These are phyloP conservation scores for Umbelopsis vinacea DNA, from an alignment of 192 early-diverging fungal genomes.

Conservation along the genomic window DNA sequence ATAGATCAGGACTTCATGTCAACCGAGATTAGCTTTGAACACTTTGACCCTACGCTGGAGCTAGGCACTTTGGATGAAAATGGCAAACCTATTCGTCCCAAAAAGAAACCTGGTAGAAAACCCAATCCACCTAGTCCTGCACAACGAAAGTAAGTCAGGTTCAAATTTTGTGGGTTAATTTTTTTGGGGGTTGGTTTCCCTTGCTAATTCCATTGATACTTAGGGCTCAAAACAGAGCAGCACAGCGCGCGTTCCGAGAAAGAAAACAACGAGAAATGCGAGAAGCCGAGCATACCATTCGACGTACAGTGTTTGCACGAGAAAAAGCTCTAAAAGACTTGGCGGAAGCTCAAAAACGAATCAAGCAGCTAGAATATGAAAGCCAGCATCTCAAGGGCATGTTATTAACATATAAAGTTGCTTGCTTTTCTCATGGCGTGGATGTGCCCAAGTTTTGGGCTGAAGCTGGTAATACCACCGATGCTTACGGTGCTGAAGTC, in stretches of 20 bases:
- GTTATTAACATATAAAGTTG: slow-evolving; percentile 38
- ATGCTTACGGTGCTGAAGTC: neutral
- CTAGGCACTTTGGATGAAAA: slow-evolving; percentile 33
- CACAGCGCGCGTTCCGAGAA: slow-evolving; percentile 89
- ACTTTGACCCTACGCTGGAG: slow-evolving; percentile 28
- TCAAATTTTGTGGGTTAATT: too few relatives aligned
- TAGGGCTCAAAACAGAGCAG: slow-evolving; percentile 82
- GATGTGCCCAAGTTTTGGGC: slow-evolving; percentile 38
- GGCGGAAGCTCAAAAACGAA: slow-evolving; percentile 39
- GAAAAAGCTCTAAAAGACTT: slow-evolving; percentile 50
- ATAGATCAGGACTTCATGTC: neutral
- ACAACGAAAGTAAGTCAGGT: slow-evolving; percentile 49
- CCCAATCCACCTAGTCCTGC: slow-evolving; percentile 64
- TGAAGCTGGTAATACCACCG: slow-evolving; percentile 18
- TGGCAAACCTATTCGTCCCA: slow-evolving; percentile 43
- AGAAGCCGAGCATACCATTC: slow-evolving; percentile 73
- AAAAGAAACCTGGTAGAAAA: slow-evolving; percentile 62
- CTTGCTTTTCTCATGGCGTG: slow-evolving; percentile 35
- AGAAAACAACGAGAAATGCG: slow-evolving; percentile 77
- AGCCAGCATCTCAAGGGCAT: slow-evolving; percentile 52
- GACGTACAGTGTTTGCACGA: slow-evolving; percentile 62
- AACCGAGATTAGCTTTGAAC: slow-evolving; percentile 37
- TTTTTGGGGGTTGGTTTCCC: too few relatives aligned
- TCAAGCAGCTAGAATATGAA: slow-evolving; percentile 47
- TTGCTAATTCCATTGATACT: neutral